Conservation (phyloP, 1,284 basidiomycete genomes). For the Agroathelia rolfsii region DNA sequence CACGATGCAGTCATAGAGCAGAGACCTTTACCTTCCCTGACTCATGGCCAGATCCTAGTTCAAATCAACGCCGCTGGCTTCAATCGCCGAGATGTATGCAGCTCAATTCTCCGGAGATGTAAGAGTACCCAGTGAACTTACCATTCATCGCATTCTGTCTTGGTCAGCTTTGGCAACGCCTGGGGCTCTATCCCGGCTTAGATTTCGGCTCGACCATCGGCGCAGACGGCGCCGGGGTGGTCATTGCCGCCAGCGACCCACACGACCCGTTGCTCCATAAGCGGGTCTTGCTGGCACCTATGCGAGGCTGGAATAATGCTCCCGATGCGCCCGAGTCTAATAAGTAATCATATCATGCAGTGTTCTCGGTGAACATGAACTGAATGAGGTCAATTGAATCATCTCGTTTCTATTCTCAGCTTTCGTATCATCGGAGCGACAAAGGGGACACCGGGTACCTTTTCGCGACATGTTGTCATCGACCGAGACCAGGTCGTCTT, state of each 20-base stretch:
- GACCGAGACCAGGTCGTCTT: slow-evolving; percentile 59
- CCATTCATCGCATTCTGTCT: slow-evolving; percentile 3
- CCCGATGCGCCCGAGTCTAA: slow-evolving; percentile 46
- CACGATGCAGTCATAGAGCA: slow-evolving; percentile 46
- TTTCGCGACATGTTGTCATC: slow-evolving; percentile 69
- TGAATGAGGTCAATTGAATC: slow-evolving; percentile 9
- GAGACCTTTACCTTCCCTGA: slow-evolving; percentile 36
- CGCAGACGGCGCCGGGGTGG: slow-evolving; percentile 63
- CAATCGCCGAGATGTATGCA: slow-evolving; percentile 69
- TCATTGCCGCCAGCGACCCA: slow-evolving; percentile 44
- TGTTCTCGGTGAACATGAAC: slow-evolving; percentile 14
- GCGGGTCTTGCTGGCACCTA: slow-evolving; percentile 69
- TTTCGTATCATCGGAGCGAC: slow-evolving; percentile 48
- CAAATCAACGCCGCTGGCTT: slow-evolving; percentile 62
- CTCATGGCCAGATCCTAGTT: slow-evolving; percentile 51
- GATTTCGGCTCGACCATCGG: slow-evolving; percentile 53
- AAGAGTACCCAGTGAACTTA: background rate
- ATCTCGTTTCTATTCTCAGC: slow-evolving; percentile 20
- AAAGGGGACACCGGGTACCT: slow-evolving; percentile 54
- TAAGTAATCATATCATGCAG: slow-evolving; percentile 17
- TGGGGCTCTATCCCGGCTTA: slow-evolving; percentile 62
- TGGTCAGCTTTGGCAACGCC: slow-evolving; percentile 62
- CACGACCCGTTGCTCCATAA: slow-evolving; percentile 49
- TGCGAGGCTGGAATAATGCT: slow-evolving; percentile 65
- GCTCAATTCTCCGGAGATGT: background rate